Base-by-base conservation (phyloP, 2,329 filamentous ascomycete genomes). In the Chaetomium strumarium region DNA sequence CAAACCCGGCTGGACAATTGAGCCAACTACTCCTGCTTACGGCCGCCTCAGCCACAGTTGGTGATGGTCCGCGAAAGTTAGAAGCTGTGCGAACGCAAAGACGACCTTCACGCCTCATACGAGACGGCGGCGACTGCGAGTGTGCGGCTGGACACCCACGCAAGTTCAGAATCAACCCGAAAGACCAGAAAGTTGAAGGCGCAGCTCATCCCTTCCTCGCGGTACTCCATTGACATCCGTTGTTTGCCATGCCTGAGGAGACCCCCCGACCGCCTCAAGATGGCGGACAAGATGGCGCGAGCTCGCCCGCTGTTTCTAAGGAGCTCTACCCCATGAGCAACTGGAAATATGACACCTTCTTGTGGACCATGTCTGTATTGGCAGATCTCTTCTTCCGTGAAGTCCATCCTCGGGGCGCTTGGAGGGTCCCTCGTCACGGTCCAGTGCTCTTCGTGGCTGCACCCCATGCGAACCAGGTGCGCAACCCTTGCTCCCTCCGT, bases 361-460 rank as follows among this genome's bases (percentile, higher is more conserved):
- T 91, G 31, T 90, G 87, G 78, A 77, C 78, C 45, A 86, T 90
- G 67, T 87, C 85, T 39, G 81, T 97, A 58, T 77, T 97, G 48
- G 84, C 95, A 60, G 93, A 99, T 70, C 83, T 96, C 61, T 99
- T 99, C 81, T 99, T 99, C 76, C 86, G 93, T 62, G 93, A 99
- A 72, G 90, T 99, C 14, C 91, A 97, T 67, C 93, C 93, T 12
- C 82, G 93, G 59, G 90, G 90, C 61, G 89, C 91, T 58, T 99
- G 93, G 90, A 92, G 91, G 70, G 88, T 99, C 41, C 93, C 93
- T 41, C 84, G 86, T 64, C 80, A 83, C 58, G 93, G 91, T 0
- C 91, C 93, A 1, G 82, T 99, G 58, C 88, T 99, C 55, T 93
- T 99, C 65, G 93, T 99, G 61, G 93, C 91, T 41, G 93, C 92